Base-by-base conservation (phyloP, 1,139 yeast species). In the Debaryomyces robertsiae region DNA sequence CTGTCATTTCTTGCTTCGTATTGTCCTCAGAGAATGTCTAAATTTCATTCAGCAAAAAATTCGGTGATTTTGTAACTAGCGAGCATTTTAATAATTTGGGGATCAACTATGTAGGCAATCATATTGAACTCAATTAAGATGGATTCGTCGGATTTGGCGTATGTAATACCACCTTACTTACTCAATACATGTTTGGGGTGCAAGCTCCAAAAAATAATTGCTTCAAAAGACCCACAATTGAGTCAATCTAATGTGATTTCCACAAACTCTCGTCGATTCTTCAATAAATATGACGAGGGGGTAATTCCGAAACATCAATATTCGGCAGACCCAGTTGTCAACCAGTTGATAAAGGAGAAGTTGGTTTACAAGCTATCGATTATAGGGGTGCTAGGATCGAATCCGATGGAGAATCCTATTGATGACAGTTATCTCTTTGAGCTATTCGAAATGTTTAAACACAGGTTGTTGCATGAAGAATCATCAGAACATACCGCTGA, bases 81-180 rank as follows among this genome's bases (percentile, higher is more conserved):
- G n/a, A n/a, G n/a, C n/a, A 23, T 39, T 27, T 35, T 35, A 25
- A 31, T 32, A 19, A 33, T 28, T 19, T 19, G 5, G 5, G 22
- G n/a, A n/a, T n/a, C n/a, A n/a, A n/a, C n/a, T n/a, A n/a, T n/a
- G n/a, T n/a, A n/a, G n/a, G n/a, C n/a, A n/a, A n/a, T n/a, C 22
- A 19, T 19, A 19, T 23, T 22, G 13, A 23, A 32, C 15, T 13
- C 24, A 25, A 10, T 6, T 14, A 31, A 6, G 23, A 44, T 41
- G 45, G 40, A 39, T 28, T 22, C 31, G 15, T 33, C 48, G 5
- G 54, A 53, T 24, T 45, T 55, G 33, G 53, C 61, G 23, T 68
- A 70, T 48, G 58, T 69, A 15, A 67, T 73, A 27, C 78, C 78
- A 2, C 78, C 77, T 3, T 73, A 73, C 47, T 54, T 73, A 30